Conservation (phyloP, 2,329 filamentous ascomycete species). For the Trichoderma atroviride region DNA sequence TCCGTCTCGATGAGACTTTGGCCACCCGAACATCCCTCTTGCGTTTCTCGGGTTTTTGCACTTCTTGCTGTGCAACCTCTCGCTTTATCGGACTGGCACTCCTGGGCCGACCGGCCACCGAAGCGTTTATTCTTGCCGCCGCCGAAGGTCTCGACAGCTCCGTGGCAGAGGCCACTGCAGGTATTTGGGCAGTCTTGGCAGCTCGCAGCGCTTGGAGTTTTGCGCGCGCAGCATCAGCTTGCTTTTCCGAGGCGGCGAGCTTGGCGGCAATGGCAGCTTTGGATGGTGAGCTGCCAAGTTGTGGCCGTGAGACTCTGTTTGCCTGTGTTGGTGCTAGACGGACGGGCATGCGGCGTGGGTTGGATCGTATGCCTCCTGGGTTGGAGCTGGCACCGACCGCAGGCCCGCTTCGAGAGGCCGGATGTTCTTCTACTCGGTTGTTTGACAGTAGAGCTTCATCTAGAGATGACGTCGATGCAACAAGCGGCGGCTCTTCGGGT, state of each 20-base stretch:
- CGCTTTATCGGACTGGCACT: slow-evolving; percentile 41
- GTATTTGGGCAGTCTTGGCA: slow-evolving; percentile 38
- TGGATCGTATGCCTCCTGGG: background rate
- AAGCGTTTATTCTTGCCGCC: slow-evolving; percentile 5
- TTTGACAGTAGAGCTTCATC: slow-evolving; percentile 40
- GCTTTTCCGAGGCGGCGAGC: slow-evolving; percentile 64
- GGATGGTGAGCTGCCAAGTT: slow-evolving; percentile 58
- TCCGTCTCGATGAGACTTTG: slow-evolving; percentile 62
- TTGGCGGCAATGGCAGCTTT: slow-evolving; percentile 66
- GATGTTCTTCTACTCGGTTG: slow-evolving; percentile 25
- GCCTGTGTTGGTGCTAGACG: slow-evolving; percentile 39
- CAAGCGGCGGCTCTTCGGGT: slow-evolving; percentile 31
- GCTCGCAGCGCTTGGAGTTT: slow-evolving; percentile 60
- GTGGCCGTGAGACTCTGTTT: slow-evolving; percentile 42
- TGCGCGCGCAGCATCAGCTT: slow-evolving; percentile 65
- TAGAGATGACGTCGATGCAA: slow-evolving; percentile 38
- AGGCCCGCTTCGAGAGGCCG: background rate
- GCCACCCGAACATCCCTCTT: slow-evolving; percentile 57
- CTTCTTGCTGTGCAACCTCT: slow-evolving; percentile 32
- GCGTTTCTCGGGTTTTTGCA: slow-evolving; percentile 44
- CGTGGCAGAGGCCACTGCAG: slow-evolving; percentile 29
- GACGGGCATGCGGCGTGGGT: slow-evolving; percentile 30
- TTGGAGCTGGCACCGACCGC: background rate
- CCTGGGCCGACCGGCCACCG: slow-evolving; percentile 16
- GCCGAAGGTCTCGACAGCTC: slow-evolving; percentile 21